These are phyloP conservation scores for Scutellaria barbata DNA, from an alignment of 257 asterid genomes.

Conservation along the genomic window DNA sequence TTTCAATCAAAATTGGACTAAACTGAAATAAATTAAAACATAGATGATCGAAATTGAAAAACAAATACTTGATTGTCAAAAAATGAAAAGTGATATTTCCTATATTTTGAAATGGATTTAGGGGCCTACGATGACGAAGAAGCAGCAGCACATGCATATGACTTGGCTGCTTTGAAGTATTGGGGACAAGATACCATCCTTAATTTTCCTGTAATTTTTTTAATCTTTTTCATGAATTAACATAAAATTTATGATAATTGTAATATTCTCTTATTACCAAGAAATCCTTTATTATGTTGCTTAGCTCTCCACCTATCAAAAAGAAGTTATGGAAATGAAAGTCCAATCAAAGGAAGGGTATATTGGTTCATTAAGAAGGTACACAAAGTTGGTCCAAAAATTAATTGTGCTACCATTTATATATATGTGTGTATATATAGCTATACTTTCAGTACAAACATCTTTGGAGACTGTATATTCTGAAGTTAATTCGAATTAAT, in stretches of 20 bases:
- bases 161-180: slow-evolving; percentile 92
- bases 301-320: slow-evolving; percentile 61
- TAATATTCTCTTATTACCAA: no score
- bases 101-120: slow-evolving; percentile 30
- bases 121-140: slow-evolving; percentile 92
- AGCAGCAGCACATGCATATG: slow-evolving; percentile 99
- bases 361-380: slow-evolving; percentile 95
- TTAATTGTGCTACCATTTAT: neutral
- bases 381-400: neutral
- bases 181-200: slow-evolving; percentile 92
- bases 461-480: no score
- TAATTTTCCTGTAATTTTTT: slow-evolving; percentile 73
- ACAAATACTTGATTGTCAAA: no score
- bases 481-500: no score
- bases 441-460: neutral
- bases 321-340: slow-evolving; percentile 85
- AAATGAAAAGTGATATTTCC: no score
- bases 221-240: no score
- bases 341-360: slow-evolving; percentile 85
- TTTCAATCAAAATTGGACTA: no score
- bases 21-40: no score
- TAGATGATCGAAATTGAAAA: no score
- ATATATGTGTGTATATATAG: neutral
- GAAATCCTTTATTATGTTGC: neutral
- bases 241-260: no score